Evolutionary conservation across 176 grass and related monocot genomes (phyloP).

Genomic region (Zoysia japonica): DNA sequence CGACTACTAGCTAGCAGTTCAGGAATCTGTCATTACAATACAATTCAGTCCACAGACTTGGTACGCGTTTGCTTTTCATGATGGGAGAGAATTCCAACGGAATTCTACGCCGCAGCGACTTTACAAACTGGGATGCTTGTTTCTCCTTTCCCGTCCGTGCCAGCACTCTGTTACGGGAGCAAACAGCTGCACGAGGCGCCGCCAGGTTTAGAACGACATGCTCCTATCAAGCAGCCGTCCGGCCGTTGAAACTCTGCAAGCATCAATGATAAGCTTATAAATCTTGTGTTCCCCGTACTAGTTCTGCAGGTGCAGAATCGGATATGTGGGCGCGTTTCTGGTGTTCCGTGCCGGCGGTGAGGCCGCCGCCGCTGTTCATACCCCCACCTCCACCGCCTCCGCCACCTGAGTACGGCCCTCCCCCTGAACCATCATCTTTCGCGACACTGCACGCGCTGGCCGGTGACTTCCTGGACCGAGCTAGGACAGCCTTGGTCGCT

Average conservation of each 20-base stretch:
- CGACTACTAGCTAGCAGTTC: not conserved
- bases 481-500: not conserved
- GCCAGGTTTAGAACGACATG: slow-evolving; percentile 23
- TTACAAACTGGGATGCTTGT: not conserved
- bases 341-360: slow-evolving; percentile 6
- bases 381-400: not conserved
- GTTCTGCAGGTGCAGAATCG: not conserved
- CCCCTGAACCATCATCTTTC: not conserved
- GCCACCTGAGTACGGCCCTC: slow-evolving; percentile 18
- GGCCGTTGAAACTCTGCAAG: no score
- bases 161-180: slow-evolving; percentile 1
- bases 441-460: slow-evolving; percentile 19
- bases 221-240: not conserved
- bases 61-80: not conserved
- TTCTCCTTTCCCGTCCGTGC: slow-evolving; percentile 6
- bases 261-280: slow-evolving; percentile 7
- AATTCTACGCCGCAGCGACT: not conserved
- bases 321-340: slow-evolving; percentile 33
- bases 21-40: not conserved
- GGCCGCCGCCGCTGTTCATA: slow-evolving; percentile 1
- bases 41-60: not conserved
- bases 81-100: not conserved
- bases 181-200: slow-evolving; percentile 28
- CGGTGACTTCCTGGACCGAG: not conserved
- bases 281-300: not conserved